Base-by-base conservation (phyloP, 1,284 basidiomycete genomes). In the Sporisorium graminicola region DNA sequence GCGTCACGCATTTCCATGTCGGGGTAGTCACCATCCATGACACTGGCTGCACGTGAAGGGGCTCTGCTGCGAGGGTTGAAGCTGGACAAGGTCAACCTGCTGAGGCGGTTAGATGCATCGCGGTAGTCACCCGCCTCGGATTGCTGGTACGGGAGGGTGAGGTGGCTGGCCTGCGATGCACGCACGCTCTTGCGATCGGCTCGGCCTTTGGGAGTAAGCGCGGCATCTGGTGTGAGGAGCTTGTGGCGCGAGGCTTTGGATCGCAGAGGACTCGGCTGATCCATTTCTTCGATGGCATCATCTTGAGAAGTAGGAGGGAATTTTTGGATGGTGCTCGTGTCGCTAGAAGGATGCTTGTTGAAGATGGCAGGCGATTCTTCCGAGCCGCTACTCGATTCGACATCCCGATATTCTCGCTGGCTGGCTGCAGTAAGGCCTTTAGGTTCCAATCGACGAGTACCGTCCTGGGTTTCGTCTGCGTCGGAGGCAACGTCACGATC, bases 291-390 rank as follows among this genome's bases (percentile, higher is more conserved):
- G 24, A 42, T 18, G 2, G 55, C 65, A 27, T 76, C 74, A 27
- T 76, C 74, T 4, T 69, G 74, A 29, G 74, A 76, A 14, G 74
- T 76, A 31, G 66, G 70, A 26, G 74, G 74, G 6, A 66, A 73
- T 24, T 68, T 73, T 31, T 73, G 62, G 49, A 73, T 22, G 14
- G 69, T 72, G 37, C 67, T 67, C 16, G 62, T 61, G 14, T 77
- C 70, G 51, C 56, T 58, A 18, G 58, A 52, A 6, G 55, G 40
- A 10, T 62, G 53, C 13, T 47, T 47, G 50, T 65, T 58, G 59
- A 76, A 76, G 47, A 68, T 49, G 16, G 60, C 65, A 24, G 62
- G 60, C 6, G 69, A 58, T n/a, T 50, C 62, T 20, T 58, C 58
- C n/a, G 74, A 76, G 5, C 51, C 58, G 46, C 47, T 56, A 52